Base-by-base conservation (phyloP, 495 filamentous ascomycete species). In the Penicillium paxilli region DNA sequence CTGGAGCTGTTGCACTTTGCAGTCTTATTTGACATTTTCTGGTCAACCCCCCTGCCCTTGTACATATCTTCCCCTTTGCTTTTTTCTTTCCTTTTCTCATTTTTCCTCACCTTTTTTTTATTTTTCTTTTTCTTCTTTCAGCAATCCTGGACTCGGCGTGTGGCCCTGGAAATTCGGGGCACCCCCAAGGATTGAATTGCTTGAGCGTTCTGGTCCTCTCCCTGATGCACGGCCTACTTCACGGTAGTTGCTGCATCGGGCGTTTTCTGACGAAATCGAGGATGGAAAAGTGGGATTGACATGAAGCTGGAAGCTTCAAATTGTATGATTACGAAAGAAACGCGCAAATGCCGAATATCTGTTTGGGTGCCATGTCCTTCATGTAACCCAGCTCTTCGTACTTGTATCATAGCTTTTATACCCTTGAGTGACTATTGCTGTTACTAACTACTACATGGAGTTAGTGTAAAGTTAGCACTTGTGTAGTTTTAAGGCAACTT, bases 241-340 rank as follows among this genome's bases (percentile, higher is more conserved):
- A 14, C 28, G 30, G 2, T 35, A 30, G 33, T 24, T 30, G 58
- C 37, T 33, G 11, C 35, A 40, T n/a, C n/a, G n/a, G 35, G 41
- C 16, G 30, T 54, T 32, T 38, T 58, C 44, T 45, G 40, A 52
- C 32, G 37, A 51, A 17, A 20, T 54, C 44, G 44, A 51, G 23
- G 50, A 41, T 54, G 54, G 33, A 58, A 52, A 40, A 37, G 23
- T 55, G 52, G 32, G 54, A 60, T 47, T 35, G 55, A 62, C n/a
- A 23, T 30, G 58, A 52, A 54, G 52, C 65, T 55, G 49, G 47
- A 47, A 56, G 47, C 47, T 35, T 30, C 64, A 57, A 62, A 38
- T 37, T 76, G 73, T 76, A 76, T 69, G 71, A 76, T 74, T 72
- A 76, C 61, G 73, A 76, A 67, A 68, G 63, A 66, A 70, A 76